A percentile compares a stretch with the other conserved stretches of the same genome.
phyloP scores from a whole-genome alignment of 2,329 filamentous ascomycete species.

The Penicillium sp. region DNA sequence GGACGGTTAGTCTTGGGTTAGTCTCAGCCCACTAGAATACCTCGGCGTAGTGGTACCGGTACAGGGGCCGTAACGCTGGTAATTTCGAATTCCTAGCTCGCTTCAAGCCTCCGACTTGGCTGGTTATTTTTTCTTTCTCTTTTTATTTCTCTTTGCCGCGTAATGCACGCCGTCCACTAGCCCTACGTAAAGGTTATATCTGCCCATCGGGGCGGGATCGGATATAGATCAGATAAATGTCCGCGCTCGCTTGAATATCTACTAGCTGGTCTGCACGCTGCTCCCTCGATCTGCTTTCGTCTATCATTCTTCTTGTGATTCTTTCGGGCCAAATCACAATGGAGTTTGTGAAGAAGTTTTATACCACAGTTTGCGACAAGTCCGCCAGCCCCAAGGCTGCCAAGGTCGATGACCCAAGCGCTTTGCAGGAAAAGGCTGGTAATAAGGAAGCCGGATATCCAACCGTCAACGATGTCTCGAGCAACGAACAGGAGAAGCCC shows the following conservation, averaged over 20 bases:
- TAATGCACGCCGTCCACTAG: background rate
- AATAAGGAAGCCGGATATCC: background rate
- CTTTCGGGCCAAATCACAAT: background rate
- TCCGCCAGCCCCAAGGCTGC: background rate
- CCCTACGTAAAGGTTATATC: background rate
- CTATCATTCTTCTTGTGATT: background rate
- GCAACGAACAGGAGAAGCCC: slow-evolving; percentile 6
- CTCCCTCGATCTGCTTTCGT: background rate
- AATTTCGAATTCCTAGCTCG: background rate
- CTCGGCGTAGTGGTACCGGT: background rate
- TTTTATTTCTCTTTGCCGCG: background rate
- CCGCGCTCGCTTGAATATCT: background rate
- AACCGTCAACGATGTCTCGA: background rate
- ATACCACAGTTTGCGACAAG: background rate
- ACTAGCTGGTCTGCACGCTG: background rate
- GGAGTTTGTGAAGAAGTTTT: background rate
- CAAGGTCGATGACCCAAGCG: background rate
- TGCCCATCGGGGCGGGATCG: background rate
- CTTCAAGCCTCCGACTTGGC: background rate
- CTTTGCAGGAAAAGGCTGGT: background rate
- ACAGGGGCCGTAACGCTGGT: background rate
- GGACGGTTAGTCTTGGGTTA: background rate
- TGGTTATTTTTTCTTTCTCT: background rate
- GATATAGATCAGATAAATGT: background rate
- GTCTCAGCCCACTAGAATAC: background rate